These are phyloP conservation scores for Priceomyces castillae DNA, from an alignment of 805 yeast species.

Conservation along the genomic window DNA sequence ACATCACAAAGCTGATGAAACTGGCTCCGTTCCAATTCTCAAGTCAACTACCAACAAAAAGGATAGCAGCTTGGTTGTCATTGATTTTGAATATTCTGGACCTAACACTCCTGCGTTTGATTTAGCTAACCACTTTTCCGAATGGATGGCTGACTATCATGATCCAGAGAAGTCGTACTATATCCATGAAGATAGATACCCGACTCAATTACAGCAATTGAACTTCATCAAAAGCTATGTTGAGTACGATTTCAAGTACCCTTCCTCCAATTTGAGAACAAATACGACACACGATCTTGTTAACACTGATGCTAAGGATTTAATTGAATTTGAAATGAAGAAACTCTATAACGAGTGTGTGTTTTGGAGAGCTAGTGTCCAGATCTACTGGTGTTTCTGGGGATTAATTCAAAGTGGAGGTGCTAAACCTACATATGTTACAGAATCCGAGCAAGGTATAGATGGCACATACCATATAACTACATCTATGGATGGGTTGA, in stretches of 20 bases:
- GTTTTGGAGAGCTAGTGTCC: constrained; percentile 79
- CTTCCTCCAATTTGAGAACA: constrained; percentile 29
- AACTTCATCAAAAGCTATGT: constrained; percentile 78
- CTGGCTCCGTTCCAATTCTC: constrained; percentile 12
- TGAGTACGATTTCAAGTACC: constrained; percentile 49
- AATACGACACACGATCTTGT: constrained; percentile 11
- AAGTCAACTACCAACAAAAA: constrained; percentile 29
- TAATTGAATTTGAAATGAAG: constrained; percentile 44
- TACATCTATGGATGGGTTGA: constrained; percentile 57
- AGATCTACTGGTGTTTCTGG: constrained; percentile 87
- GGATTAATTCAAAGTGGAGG: constrained; percentile 77
- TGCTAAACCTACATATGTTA: constrained; percentile 14
- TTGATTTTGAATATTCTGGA: constrained; percentile 95
- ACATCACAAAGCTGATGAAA: constrained; percentile 5
- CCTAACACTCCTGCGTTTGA: constrained; percentile 87
- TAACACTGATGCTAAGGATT: constrained; percentile 18
- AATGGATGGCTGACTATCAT: constrained; percentile 96
- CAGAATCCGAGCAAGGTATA: constrained; percentile 33
- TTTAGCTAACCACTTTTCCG: constrained; percentile 88
- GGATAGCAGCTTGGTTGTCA: constrained; percentile 70
- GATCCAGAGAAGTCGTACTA: constrained; percentile 51
- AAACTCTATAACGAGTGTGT: constrained; percentile 61
- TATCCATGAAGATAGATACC: constrained; percentile 58
- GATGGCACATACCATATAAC: constrained; percentile 39
- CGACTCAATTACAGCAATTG: constrained; percentile 63